Evolutionary conservation across 2,329 filamentous ascomycete genomes (phyloP), one percentile per base, ranked within the genome.

Genomic region (Colletotrichum tofieldiae): DNA sequence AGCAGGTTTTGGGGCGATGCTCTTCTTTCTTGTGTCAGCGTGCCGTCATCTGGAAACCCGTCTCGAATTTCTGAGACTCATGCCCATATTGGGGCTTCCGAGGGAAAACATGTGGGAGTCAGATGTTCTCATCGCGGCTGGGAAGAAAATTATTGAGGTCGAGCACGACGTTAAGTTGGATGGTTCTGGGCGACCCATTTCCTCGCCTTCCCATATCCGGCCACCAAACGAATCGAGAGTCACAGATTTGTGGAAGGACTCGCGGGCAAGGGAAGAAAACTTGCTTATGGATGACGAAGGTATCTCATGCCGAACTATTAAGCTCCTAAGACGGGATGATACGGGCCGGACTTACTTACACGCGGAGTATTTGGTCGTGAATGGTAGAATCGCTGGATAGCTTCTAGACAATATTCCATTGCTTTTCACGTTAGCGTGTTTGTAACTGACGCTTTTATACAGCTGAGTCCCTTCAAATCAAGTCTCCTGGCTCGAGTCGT

Each of bases 11-110:
- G 43, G 43, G 26, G 29, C 43, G 7, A 18, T 45, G n/a, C 59
- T 61, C 2, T 61, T 61, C 59, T 61, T 61, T 37, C 59, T 61
- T 8, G n/a, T 61, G 16, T 61, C n/a, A 20, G 29, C 20, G 4
- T 61, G 43, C 5, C 43, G n/a, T 26, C 26, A 49, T 9, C 14
- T 51, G 11, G 29, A 35, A 37, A 61, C 32, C 3, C 43, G 43
- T 23, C 59, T 61, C 4, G 43, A 49, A 2, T 61, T 61, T 8
- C 20, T 51, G 6, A 26, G 26, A 3, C 43, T 49, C 6, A 37
- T 51, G 29, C 41, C 43, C 9, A 14, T 61, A 7, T 26, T 61
- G 29, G 59, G 43, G 12, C 14, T 49, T 47, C 32, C 43, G n/a
- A 32, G 59, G 29, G 59, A 51, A 39, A 49, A 39, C 32, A 18